Evolutionary conservation across 805 yeast species (phyloP).

Genomic region (Zygosaccharomyces rouxii): DNA sequence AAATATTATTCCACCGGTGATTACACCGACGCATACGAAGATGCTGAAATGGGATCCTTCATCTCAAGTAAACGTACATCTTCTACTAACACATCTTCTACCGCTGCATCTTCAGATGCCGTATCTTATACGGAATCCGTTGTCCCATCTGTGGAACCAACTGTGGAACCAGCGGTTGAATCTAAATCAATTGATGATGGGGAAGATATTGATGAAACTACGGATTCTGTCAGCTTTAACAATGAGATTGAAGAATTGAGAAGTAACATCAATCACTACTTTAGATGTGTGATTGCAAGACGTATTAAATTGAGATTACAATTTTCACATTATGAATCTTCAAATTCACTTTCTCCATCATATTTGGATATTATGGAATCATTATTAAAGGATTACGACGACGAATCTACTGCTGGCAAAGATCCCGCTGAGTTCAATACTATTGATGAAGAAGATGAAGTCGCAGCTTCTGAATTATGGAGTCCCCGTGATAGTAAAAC

Average conservation of each 20-base stretch:
- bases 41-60: not conserved
- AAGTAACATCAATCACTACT: slow-evolving; percentile 22
- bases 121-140: not conserved
- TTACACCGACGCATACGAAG: slow-evolving; percentile 10
- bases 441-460: slow-evolving; percentile 8
- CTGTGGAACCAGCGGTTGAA: not conserved
- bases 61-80: not conserved
- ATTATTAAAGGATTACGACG: slow-evolving; percentile 13
- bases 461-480: not conserved
- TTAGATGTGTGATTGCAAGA: slow-evolving; percentile 25
- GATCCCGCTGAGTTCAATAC: slow-evolving; percentile 7
- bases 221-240: not conserved
- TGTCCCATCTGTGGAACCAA: not conserved
- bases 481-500: slow-evolving; percentile 1
- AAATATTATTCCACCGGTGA: not conserved
- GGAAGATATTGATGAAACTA: not conserved
- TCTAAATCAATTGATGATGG: not conserved
- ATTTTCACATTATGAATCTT: slow-evolving; percentile 22
- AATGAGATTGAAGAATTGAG: slow-evolving; percentile 4
- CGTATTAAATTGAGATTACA: slow-evolving; percentile 30
- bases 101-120: not conserved
- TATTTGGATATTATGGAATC: slow-evolving; percentile 15
- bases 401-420: slow-evolving; percentile 10
- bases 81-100: not conserved
- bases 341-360: slow-evolving; percentile 12